phyloP scores from a whole-genome alignment of 371 early-diverging fungal species.

The Batkoa obscura region DNA sequence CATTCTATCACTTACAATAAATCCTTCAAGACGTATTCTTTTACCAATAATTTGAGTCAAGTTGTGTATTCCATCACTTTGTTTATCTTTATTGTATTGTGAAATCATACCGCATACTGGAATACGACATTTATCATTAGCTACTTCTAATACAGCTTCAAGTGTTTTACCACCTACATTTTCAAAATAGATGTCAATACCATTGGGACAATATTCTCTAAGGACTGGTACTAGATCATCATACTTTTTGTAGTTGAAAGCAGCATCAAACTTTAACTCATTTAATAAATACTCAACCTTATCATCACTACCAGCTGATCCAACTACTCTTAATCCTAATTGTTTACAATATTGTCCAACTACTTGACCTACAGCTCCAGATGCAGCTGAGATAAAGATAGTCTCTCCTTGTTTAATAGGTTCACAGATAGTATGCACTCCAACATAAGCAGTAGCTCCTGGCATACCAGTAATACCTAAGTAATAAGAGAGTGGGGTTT shows the following conservation, averaged over 20 bases:
- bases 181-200: conserved; percentile 49
- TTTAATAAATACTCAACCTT: conserved; percentile 36
- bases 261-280: conserved; percentile 31
- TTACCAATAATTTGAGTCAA: conserved; percentile 21
- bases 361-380: conserved; percentile 38
- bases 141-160: conserved; percentile 21
- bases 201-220: conserved; percentile 26
- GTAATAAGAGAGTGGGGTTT: conserved; percentile 25
- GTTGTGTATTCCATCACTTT: conserved; percentile 24
- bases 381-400: conserved; percentile 12
- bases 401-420: conserved; percentile 47
- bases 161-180: conserved; percentile 47
- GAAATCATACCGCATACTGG: conserved; percentile 37
- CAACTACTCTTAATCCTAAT: conserved; percentile 35
- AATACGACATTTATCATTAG: conserved; percentile 23
- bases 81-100: conserved; percentile 30
- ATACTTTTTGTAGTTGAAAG: conserved; percentile 53
- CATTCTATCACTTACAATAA: conserved; percentile 23
- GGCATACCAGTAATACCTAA: conserved; percentile 34
- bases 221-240: conserved; percentile 15
- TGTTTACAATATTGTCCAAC: conserved; percentile 43
- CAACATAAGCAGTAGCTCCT: conserved; percentile 31
- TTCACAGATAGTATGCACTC: conserved; percentile 23
- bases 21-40: conserved; percentile 30
- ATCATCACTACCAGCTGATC: conserved; percentile 40